Percentiles rank a stretch among this genome's conserved stretches.
phyloP scores from a whole-genome alignment of 2,329 filamentous ascomycete species.

The Metarhizium humberi region DNA sequence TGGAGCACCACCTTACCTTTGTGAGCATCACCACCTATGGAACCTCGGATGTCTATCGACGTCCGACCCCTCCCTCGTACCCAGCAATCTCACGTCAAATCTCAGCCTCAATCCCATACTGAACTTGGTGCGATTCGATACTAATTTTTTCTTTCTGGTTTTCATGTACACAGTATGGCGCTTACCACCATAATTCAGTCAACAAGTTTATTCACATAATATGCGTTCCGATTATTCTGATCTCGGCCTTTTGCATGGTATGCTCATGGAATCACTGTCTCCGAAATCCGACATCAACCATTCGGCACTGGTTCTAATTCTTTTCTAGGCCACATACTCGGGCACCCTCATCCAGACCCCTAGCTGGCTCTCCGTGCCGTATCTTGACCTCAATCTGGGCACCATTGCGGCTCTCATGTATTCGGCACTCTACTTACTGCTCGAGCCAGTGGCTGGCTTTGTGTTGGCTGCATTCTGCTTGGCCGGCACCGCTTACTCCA shows the following conservation, averaged over 20 bases:
- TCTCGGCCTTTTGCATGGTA: conserved; percentile 65
- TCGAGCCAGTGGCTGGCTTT: conserved; percentile 87
- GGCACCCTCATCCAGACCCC: conserved; percentile 57
- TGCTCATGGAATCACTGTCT: conserved; percentile 17
- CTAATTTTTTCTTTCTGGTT: not conserved
- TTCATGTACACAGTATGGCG: conserved; percentile 55
- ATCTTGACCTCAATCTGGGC: conserved; percentile 56
- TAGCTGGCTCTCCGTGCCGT: conserved; percentile 56
- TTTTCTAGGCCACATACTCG: conserved; percentile 47
- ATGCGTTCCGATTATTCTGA: conserved; percentile 68
- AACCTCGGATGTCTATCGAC: not conserved
- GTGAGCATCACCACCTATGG: conserved; percentile 38
- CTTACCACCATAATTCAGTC: conserved; percentile 70
- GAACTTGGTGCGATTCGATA: not conserved
- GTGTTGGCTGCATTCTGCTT: conserved; percentile 69
- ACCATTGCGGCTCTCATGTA: conserved; percentile 60
- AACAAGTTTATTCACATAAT: conserved; percentile 73
- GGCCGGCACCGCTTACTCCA: conserved; percentile 62
- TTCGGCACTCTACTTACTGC: conserved; percentile 73
- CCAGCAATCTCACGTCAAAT: not conserved
- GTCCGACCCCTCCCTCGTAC: conserved; percentile 1
- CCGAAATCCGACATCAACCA: conserved; percentile 3
- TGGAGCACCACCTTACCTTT: conserved; percentile 75
- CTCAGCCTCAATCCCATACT: not conserved
- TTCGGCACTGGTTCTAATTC: not conserved